phyloP scores from a whole-genome alignment of 331 rosid genomes.

The Cucumis variabilis region DNA sequence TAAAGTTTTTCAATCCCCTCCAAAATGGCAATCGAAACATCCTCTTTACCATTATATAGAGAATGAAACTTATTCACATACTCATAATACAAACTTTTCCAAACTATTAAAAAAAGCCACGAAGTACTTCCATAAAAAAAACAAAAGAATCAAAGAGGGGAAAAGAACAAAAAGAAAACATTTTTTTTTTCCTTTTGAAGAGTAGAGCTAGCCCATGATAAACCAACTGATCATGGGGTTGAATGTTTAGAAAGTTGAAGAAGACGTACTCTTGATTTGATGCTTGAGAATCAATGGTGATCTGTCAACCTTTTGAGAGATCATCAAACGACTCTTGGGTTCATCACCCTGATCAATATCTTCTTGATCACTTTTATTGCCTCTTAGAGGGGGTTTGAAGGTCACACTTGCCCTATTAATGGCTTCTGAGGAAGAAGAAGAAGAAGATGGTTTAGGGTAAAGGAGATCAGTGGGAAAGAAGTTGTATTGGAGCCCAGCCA shows the following conservation, averaged over 20 bases:
- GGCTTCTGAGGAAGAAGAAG: constrained; percentile 27
- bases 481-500: constrained; percentile 36
- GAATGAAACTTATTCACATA: not conserved
- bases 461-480: constrained; percentile 35
- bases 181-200: not conserved
- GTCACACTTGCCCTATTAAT: constrained; percentile 18
- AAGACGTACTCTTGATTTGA: not conserved
- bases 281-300: constrained; percentile 26
- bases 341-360: not conserved
- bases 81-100: not conserved
- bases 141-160: not conserved
- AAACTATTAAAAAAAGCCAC: not conserved
- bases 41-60: not conserved
- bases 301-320: not conserved
- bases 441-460: constrained; percentile 15
- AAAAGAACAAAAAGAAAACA: not conserved
- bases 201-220: not conserved
- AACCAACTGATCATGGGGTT: not conserved
- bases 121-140: not conserved
- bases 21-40: not conserved
- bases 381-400: not conserved
- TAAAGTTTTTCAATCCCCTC: not conserved
- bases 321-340: not conserved
- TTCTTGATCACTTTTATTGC: not conserved
- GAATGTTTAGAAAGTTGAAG: not conserved